Conservation (phyloP, 768 basidiomycete genomes). For the Xerocomus potaroensis region DNA sequence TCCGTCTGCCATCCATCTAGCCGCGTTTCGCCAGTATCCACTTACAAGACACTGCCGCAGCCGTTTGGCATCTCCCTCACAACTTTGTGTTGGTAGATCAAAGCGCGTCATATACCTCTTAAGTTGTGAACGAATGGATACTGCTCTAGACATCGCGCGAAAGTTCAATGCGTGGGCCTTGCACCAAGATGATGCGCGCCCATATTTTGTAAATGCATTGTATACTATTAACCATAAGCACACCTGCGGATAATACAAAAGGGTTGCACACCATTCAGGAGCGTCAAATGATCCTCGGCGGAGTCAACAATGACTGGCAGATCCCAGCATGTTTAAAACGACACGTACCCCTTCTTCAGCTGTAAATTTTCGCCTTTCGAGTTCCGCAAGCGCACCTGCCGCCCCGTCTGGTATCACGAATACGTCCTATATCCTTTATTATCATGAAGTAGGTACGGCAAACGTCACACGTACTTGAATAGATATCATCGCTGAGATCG, state of each 20-base stretch:
- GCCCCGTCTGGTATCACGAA: constrained; percentile 88
- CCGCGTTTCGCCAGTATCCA: constrained; percentile 93
- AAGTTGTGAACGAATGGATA: constrained; percentile 92
- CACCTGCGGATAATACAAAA: neutral
- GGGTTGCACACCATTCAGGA: constrained; percentile 70
- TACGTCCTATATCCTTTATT: constrained; percentile 55
- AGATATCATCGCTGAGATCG: constrained; percentile 93
- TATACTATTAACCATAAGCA: constrained; percentile 56
- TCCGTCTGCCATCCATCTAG: constrained; percentile 87
- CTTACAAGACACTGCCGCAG: constrained; percentile 86
- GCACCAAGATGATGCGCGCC: constrained; percentile 88
- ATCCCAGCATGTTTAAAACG: neutral
- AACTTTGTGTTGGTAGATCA: constrained; percentile 74
- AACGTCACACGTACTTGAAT: constrained; percentile 59
- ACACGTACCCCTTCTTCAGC: constrained; percentile 89
- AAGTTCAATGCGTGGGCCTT: constrained; percentile 90
- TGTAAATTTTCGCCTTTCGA: constrained; percentile 94
- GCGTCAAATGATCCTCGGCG: constrained; percentile 84
- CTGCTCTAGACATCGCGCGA: constrained; percentile 87
- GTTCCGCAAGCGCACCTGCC: constrained; percentile 79
- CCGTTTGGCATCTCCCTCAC: constrained; percentile 81
- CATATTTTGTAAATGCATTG: constrained; percentile 85
- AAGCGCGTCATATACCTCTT: constrained; percentile 95
- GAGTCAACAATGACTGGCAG: neutral
- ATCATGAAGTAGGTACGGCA: neutral